Evolutionary conservation across 2,329 filamentous ascomycete species (phyloP), one percentile per base, ranked within the genome.

Genomic region (Talaromyces piceae): DNA sequence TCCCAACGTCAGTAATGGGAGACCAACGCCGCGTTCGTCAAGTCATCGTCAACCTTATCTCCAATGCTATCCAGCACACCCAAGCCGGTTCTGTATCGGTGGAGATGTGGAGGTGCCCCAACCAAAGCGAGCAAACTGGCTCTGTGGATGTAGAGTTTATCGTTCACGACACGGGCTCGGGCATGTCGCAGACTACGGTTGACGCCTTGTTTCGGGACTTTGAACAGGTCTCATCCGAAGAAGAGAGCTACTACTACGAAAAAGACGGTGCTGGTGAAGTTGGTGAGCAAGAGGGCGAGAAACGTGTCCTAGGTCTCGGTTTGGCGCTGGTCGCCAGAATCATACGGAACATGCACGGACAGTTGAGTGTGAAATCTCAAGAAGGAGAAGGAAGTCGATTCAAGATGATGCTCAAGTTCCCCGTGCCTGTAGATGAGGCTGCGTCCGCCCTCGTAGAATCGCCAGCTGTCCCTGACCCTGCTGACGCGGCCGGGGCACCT

Each of bases 341-440:
- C 30, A 77, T 95, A 27, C 81, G 84, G n/a, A 95, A 90, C 61
- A 93, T 95, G 87, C 85, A 91, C 53, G 91, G 90, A 0, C 90
- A 95, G 61, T 68, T 95, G 26, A 82, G 88, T 1, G 71, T 95
- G 1, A 91, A 90, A 61, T 95, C 89, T 0, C 88, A 93, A 60
- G 79, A 86, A 63, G 86, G 86, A 2, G 87, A 85, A 59, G 90
- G 91, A 0, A 91, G 89, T 16, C 79, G 87, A 48, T 95, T 95
- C 57, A 82, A 89, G 18, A 81, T 95, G 22, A 81, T 88, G 56
- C 72, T 95, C 26, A 85, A 86, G 0, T 93, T 95, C 57, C 76
- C 82, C 6, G 63, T 91, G 1, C 83, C 81, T 0, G 66, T 69
- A 0, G 69, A 74, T 5, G 54, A 61, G 26, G 26, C 45, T 22